Evolutionary conservation across 2,329 filamentous ascomycete species (phyloP), one percentile per base, ranked within the genome.

Genomic region (Claviceps arundinis): DNA sequence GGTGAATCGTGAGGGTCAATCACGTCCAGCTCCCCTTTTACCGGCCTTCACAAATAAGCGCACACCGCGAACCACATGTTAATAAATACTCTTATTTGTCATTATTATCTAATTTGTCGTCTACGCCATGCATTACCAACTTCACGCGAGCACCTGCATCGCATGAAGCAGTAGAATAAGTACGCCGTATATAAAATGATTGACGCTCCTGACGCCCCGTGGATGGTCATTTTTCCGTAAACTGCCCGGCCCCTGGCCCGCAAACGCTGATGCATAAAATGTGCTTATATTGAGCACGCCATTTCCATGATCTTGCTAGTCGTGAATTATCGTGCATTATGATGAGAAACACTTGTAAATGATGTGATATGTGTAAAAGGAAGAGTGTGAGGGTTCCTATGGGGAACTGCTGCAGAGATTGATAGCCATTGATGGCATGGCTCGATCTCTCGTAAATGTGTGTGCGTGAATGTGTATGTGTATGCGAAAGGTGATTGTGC

Each of bases 201-300:
- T 26, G 43, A 54, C 49, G 44, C 49, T 34, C 45, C n/a, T 17
- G 43, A 54, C 49, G 44, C 49, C 45, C 45, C 11, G 40, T 37
- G 22, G 30, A 8, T 11, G 38, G 48, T 50, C 48, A 53, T 51
- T 38, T 37, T 5, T 30, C 49, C 49, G 37, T 49, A 26, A 54
- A 40, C n/a, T 34, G 2, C 37, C 3, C 4, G n/a, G 48, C 49
- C 34, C 34, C 9, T 46, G 6, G 14, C 19, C 34, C 24, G 24
- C 22, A 38, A 41, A 48, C 45, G 45, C 49, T 26, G 17, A 51
- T 54, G 34, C 34, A 41, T 19, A 19, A 42, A 7, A 34, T 30
- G 43, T 48, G 43, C 34, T 49, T 30, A 2, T 48, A 9, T 16
- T 6, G 24, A 26, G 17, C 22, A 50, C 42, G 26, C 5, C 19